Evolutionary conservation across 148 eudicot species (phyloP).

Genomic region (Cornus suecica): DNA sequence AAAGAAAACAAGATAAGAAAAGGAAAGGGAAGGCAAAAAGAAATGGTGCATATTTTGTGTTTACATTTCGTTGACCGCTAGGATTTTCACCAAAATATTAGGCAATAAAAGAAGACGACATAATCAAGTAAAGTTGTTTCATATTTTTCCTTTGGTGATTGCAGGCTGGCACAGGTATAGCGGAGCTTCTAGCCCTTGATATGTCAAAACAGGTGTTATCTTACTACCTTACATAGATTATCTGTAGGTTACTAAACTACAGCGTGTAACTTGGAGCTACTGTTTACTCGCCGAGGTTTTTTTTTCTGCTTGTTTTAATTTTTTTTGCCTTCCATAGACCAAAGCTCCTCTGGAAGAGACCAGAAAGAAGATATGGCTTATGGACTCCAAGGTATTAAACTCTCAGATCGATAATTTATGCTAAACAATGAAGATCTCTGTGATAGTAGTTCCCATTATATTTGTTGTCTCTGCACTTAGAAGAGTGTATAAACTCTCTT

Average conservation of each 20-base stretch:
- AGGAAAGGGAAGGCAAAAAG: too few species aligned
- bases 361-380: conserved; percentile 96
- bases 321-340: conserved; percentile 33
- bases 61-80: too few species aligned
- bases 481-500: conserved; percentile 14
- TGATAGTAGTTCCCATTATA: background rate
- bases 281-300: conserved; percentile 7
- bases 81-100: too few species aligned
- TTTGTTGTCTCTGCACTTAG: background rate
- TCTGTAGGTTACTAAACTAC: background rate
- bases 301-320: conserved; percentile 1
- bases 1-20: too few species aligned
- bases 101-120: too few species aligned
- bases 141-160: conserved; percentile 8
- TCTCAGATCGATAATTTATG: background rate
- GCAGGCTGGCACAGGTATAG: conserved; percentile 69
- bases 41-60: too few species aligned
- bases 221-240: background rate
- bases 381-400: conserved; percentile 74
- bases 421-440: background rate
- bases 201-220: conserved; percentile 51
- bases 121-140: background rate
- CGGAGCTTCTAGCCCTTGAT: conserved; percentile 59
- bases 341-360: conserved; percentile 65
- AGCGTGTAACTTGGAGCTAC: background rate